Conservation (phyloP, 2,329 filamentous ascomycete genomes). For the Penicillium brasilianum region DNA sequence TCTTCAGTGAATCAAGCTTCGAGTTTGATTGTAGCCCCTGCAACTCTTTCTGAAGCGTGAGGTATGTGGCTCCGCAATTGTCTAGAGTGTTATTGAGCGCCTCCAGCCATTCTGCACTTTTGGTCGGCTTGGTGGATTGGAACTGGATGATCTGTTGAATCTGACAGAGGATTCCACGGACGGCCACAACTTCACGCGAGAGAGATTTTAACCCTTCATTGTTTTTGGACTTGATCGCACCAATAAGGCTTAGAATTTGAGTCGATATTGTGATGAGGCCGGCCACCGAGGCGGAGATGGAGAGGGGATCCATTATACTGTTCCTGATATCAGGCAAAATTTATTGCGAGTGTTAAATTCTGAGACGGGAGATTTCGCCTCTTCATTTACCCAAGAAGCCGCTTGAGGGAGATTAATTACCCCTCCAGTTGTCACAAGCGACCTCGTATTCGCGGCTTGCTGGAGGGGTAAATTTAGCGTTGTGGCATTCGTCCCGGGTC, state of each 20-base stretch:
- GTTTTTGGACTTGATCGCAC: constrained; percentile 9
- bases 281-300: constrained; percentile 9
- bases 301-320: constrained; percentile 9
- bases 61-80: not conserved
- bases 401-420: not conserved
- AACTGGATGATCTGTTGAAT: constrained; percentile 10
- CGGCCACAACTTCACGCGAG: constrained; percentile 1
- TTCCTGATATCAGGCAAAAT: not conserved
- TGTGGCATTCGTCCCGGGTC: not conserved
- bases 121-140: constrained; percentile 7
- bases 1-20: not conserved
- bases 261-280: constrained; percentile 11
- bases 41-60: not conserved
- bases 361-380: not conserved
- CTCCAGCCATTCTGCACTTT: constrained; percentile 10
- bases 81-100: not conserved
- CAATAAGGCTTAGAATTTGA: constrained; percentile 4
- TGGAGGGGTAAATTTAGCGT: constrained; percentile 2
- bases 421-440: not conserved
- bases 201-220: constrained; percentile 2
- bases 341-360: not conserved
- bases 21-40: not conserved
- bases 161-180: constrained; percentile 11
- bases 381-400: not conserved
- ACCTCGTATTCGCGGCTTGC: not conserved